Percentiles rank a stretch among this genome's conserved stretches.
phyloP scores from a whole-genome alignment of 2,329 filamentous ascomycete species.

The Talaromyces funiculosus region DNA sequence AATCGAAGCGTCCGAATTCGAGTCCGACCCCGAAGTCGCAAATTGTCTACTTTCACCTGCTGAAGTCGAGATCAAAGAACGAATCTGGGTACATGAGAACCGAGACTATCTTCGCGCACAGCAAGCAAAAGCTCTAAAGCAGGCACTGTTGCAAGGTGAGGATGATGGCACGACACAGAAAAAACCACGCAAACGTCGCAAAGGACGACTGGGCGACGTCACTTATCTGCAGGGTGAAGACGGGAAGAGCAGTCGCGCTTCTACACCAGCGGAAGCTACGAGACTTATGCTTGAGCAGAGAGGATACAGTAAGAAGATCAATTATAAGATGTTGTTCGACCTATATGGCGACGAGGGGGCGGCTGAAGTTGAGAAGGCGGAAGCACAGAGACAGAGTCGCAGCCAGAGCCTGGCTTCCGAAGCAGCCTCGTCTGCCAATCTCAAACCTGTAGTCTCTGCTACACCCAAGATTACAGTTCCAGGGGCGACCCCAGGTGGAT shows the following conservation, averaged over 20 bases:
- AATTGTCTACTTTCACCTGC: slow-evolving; percentile 69
- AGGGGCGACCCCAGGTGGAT: slow-evolving; percentile 10
- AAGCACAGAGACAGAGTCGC: slow-evolving; percentile 26
- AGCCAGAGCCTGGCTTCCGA: slow-evolving; percentile 30
- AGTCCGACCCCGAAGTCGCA: slow-evolving; percentile 78
- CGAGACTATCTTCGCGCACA: slow-evolving; percentile 86
- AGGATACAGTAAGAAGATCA: slow-evolving; percentile 68
- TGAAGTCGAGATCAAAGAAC: slow-evolving; percentile 78
- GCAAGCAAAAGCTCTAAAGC: slow-evolving; percentile 74
- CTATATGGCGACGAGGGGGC: slow-evolving; percentile 35
- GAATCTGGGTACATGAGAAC: slow-evolving; percentile 91
- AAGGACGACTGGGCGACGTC: slow-evolving; percentile 43
- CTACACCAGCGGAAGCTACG: slow-evolving; percentile 63
- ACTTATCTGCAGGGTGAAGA: slow-evolving; percentile 50
- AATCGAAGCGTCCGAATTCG: slow-evolving; percentile 76
- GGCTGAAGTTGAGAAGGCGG: slow-evolving; percentile 24
- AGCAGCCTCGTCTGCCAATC: not conserved
- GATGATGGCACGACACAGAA: slow-evolving; percentile 26
- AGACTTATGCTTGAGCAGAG: slow-evolving; percentile 62
- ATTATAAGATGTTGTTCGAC: slow-evolving; percentile 49
- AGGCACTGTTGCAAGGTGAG: slow-evolving; percentile 56
- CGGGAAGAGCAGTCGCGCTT: slow-evolving; percentile 60
- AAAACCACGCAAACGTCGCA: slow-evolving; percentile 48
- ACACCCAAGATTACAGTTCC: slow-evolving; percentile 17
- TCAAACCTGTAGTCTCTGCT: slow-evolving; percentile 13